phyloP scores from a whole-genome alignment of 257 asterid species.

The Sherardia arvensis region DNA sequence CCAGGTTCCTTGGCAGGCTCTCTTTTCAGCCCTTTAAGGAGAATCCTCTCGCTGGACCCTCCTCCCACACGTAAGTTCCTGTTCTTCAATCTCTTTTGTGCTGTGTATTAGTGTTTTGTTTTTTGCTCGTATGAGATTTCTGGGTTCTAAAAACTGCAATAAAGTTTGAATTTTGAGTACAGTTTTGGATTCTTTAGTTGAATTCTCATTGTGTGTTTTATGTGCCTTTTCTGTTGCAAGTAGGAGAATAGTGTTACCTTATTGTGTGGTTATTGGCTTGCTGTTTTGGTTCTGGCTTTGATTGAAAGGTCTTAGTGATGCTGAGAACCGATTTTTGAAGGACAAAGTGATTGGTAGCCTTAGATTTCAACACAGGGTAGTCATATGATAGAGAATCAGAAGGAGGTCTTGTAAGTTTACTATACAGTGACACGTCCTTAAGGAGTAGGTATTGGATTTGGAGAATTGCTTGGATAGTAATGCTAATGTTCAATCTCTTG shows the following conservation, averaged over 20 bases:
- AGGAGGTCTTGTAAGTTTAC: background rate
- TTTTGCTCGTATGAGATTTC: too few relatives aligned
- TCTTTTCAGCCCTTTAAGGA: constrained; percentile 89
- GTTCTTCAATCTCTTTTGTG: constrained; percentile 3
- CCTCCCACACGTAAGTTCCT: constrained; percentile 56
- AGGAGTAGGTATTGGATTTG: background rate
- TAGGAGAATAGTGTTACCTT: background rate
- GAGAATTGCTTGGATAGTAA: background rate
- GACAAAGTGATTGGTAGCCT: background rate
- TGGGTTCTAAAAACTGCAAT: background rate
- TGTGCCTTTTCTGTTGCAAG: background rate
- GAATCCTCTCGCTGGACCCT: constrained; percentile 95
- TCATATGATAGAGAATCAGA: background rate
- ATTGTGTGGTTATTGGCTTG: background rate
- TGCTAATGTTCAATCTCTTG: background rate
- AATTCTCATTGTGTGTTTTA: background rate
- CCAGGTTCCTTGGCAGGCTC: constrained; percentile 73
- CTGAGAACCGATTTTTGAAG: background rate
- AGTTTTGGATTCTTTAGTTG: background rate
- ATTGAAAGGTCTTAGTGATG: background rate
- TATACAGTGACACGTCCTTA: background rate
- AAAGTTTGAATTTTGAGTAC: background rate
- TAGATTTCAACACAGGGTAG: background rate
- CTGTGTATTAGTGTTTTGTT: background rate
- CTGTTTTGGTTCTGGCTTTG: background rate